Evolutionary conservation across 148 eudicot species (phyloP), one percentile per base, ranked within the genome.

Genomic region (Silene uniflora): DNA sequence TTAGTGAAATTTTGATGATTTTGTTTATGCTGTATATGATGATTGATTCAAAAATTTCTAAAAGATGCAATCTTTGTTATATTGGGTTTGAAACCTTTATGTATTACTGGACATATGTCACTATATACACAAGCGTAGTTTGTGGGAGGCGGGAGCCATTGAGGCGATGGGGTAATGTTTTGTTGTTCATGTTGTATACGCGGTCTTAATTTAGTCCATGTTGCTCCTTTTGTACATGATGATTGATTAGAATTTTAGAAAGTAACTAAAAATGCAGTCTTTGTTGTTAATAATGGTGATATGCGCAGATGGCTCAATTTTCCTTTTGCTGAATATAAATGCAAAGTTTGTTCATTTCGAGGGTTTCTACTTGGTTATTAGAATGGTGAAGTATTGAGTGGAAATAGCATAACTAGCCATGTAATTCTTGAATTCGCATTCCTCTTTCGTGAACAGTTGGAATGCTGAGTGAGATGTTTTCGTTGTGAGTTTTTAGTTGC

Each of bases 171-270:
- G 42, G 42, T 35, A 35, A 35, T 35, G 42, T 29, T 29, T 29
- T 29, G 32, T 35, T 35, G 42, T 35, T 35, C 5, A 3, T 35
- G 42, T 35, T 35, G 42, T 35, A 35, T 6, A 35, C 44, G 7
- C 3, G 10, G 0, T 4, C 44, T 60, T 10, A 13, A 18, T 7
- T 59, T 49, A 46, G 60, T 75, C 49, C 6, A 14, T 66, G 54
- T 65, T 52, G 63, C 49, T 49, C 44, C 16, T 24, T 52, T 23
- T 54, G 73, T 71, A 54, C 22, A 25, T 54, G 73, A 54, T 54
- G 73, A 39, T 39, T 39, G 44, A 39, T 58, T 69, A 69, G 29
- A 52, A 52, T 52, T 52, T 52, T 4, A 8, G 32, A 44, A 21
- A 17, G 7, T 68, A 44, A 10, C 27, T 46, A 2, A 24, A 22